Evolutionary conservation across 108 stramenopile species (phyloP), one percentile per base, ranked within the genome.

Genomic region (Cylindrotheca closterium): DNA sequence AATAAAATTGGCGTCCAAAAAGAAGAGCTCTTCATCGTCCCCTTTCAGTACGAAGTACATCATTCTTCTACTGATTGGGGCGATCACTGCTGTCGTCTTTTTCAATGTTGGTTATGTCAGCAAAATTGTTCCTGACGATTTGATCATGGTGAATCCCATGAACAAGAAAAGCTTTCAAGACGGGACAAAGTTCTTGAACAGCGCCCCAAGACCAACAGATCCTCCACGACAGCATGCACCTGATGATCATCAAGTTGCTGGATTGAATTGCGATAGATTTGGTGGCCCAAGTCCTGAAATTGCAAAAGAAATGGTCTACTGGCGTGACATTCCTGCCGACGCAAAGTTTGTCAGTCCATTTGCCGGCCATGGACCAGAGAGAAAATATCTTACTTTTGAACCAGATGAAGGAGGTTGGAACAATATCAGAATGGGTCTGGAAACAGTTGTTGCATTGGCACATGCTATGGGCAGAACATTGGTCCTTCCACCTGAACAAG

Each of bases 391-490:
- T 0, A 95, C 96, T 29, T 95, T 96, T 53, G 95, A 97, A 74
- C 81, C 83, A 15, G 88, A 93, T 74, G 79, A 83, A 32, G 97
- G 97, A 21, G 97, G 97, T 2, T 98, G 87, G 74, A 98, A 98
- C 80, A 98, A 98, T 79, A 89, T 96, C 46, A 93, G 97, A 31
- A 96, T 98, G 94, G 62, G 79, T 34, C 76, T 96, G 81, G 97
- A 98, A 84, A 93, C 93, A 7, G 88, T 91, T 3, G 66, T 58
- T 3, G 80, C 84, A 15, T 62, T 96, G 68, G 94, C 97, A 0
- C 79, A 85, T 70, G 92, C 91, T 21, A 98, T 90, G 80, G 94
- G 92, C 19, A 70, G 97, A 1, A 93, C 78, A 4, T 63, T 98
- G 42, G 96, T 98, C 31, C 68, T 98, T 58, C 96, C 97, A 0